Percentiles rank a stretch among this genome's conserved stretches.
Conservation (phyloP, 345 rosid species). For the Ceriops decandra region DNA sequence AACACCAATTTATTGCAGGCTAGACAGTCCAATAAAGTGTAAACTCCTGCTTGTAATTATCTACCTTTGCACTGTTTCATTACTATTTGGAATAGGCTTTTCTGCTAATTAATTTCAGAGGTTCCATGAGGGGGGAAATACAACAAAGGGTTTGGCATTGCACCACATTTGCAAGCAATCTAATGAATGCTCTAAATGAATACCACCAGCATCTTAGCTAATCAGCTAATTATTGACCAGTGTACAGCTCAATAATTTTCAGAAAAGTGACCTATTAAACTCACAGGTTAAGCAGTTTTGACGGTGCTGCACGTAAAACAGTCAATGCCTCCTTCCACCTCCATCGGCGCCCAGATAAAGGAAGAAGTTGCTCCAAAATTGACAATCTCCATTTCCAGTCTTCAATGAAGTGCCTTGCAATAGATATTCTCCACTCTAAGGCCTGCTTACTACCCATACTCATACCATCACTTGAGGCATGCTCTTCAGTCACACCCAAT, state of each 20-base stretch:
- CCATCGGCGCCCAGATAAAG: slow-evolving; percentile 84
- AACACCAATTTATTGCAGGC: too few relatives aligned
- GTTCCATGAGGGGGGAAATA: too few relatives aligned
- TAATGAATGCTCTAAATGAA: too few relatives aligned
- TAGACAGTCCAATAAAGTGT: too few relatives aligned
- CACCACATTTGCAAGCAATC: too few relatives aligned
- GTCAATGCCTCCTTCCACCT: slow-evolving; percentile 89
- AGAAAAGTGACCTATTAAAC: slow-evolving; percentile 25
- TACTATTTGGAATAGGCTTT: too few relatives aligned
- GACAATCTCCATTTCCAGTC: slow-evolving; percentile 98
- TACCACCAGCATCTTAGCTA: too few relatives aligned
- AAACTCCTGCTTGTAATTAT: too few relatives aligned
- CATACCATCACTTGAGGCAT: slow-evolving; percentile 46
- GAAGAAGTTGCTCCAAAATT: slow-evolving; percentile 84
- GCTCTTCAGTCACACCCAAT: slow-evolving; percentile 46
- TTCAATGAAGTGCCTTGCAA: slow-evolving; percentile 70
- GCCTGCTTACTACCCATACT: slow-evolving; percentile 63
- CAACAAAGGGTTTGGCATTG: too few relatives aligned
- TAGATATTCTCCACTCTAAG: slow-evolving; percentile 83
- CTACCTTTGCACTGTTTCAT: too few relatives aligned
- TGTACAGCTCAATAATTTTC: background rate
- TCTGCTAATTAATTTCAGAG: too few relatives aligned
- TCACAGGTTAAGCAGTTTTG: slow-evolving; percentile 90
- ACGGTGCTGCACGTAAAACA: slow-evolving; percentile 86
- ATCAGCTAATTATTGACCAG: too few relatives aligned